These are phyloP conservation scores for Fusarium luffae DNA, from an alignment of 2,329 filamentous ascomycete genomes.

Conservation along the genomic window DNA sequence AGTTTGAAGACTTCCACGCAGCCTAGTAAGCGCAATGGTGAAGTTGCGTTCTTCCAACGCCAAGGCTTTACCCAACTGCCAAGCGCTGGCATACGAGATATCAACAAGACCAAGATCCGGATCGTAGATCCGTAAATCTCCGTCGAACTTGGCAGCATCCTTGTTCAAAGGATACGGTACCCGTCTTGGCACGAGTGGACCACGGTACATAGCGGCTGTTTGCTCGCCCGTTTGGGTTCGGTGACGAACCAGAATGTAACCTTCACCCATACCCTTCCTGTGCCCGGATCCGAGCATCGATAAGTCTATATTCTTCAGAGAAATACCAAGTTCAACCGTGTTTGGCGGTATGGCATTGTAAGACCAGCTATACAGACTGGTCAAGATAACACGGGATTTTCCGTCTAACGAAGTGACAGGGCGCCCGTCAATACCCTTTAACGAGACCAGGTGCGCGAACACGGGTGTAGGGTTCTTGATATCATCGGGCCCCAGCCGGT, in stretches of 20 bases:
- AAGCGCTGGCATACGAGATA: not conserved
- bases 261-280: no score
- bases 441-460: not conserved
- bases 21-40: not conserved
- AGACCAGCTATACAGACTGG: not conserved
- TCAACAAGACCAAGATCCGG: not conserved
- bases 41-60: not conserved
- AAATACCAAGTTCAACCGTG: not conserved
- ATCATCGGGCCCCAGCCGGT: not conserved
- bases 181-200: not conserved
- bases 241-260: not conserved
- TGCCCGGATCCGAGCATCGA: not conserved
- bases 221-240: not conserved
- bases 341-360: not conserved
- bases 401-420: not conserved
- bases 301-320: not conserved
- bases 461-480: not conserved
- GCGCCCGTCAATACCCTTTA: not conserved
- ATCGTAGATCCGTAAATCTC: not conserved
- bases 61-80: not conserved
- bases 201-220: not conserved
- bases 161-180: not conserved
- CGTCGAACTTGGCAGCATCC: not conserved
- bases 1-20: accelerated
- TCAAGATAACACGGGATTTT: not conserved